phyloP scores from a whole-genome alignment of 2,329 filamentous ascomycete species.

The Helicocarpus griseus region DNA sequence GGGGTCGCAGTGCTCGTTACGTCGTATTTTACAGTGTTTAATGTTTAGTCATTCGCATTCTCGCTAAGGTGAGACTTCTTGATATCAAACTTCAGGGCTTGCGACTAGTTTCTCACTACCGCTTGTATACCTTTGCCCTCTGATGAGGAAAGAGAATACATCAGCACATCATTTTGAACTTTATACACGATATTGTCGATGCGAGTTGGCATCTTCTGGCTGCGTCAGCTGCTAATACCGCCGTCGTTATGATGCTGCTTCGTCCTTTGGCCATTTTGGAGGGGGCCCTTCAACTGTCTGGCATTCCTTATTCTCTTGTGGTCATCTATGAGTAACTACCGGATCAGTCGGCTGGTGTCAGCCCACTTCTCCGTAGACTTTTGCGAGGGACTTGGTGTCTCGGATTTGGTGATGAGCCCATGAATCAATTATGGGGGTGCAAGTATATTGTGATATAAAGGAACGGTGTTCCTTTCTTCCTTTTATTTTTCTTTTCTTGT shows the following conservation, averaged over 20 bases:
- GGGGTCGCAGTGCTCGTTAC: neutral
- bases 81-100: neutral
- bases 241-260: neutral
- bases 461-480: neutral
- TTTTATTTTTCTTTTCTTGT: neutral
- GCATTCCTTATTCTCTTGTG: neutral
- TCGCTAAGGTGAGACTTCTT: neutral
- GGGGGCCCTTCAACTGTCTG: neutral
- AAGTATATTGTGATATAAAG: neutral
- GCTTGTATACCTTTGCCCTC: neutral
- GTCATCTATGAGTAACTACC: neutral
- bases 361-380: neutral
- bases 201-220: neutral
- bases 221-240: neutral
- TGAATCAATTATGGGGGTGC: neutral
- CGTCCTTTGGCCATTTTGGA: neutral
- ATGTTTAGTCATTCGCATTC: neutral
- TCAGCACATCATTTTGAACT: neutral
- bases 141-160: neutral
- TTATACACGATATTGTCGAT: neutral
- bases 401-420: neutral
- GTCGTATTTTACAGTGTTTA: neutral
- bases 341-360: neutral
- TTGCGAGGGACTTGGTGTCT: neutral
- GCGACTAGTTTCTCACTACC: neutral